Base-by-base conservation (phyloP, 805 yeast genomes). In the Peterozyma toletana region DNA sequence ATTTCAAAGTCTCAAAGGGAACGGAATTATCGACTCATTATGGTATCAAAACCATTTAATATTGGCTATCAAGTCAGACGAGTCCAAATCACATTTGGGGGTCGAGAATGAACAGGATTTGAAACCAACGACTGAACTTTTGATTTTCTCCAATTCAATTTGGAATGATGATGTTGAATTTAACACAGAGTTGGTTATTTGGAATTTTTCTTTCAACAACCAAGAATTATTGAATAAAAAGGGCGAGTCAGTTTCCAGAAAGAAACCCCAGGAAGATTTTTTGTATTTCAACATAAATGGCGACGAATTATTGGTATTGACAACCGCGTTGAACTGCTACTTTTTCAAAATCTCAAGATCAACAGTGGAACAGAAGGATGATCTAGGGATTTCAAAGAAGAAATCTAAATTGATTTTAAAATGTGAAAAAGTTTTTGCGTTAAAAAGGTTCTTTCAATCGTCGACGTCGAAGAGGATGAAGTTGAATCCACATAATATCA, bases 11-110 rank as follows among this genome's bases (percentile, higher is more conserved):
- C n/a, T 27, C 14, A 30, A 36, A n/a, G 18, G 34, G 3, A 44
- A 44, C 34, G 35, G 38, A 13, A 40, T 44, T 14, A 18, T 44
- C 5, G 41, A 44, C 15, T 33, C 41, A 13, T 37, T 57, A 2
- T 64, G 68, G 68, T 64, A 63, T 61, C 57, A 56, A 17, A 53
- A 52, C 40, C 52, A 57, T 43, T 52, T 64, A 21, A 47, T 64
- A 18, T 47, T 64, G n/a, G 62, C 62, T 9, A 50, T 55, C 2
- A 50, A 49, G 39, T 50, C 58, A 11, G 47, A 38, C 30, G 41
- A 30, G 6, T 21, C 27, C 7, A 31, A 56, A 41, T 51, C 62
- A 15, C 44, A 62, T 18, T 46, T 63, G 11, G 61, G 62, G 6
- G 50, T 53, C 2, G 49, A 49, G 41, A 50, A 55, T n/a, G 31